phyloP scores from a whole-genome alignment of 371 early-diverging fungal genomes.

The Lichtheimia ornata region DNA sequence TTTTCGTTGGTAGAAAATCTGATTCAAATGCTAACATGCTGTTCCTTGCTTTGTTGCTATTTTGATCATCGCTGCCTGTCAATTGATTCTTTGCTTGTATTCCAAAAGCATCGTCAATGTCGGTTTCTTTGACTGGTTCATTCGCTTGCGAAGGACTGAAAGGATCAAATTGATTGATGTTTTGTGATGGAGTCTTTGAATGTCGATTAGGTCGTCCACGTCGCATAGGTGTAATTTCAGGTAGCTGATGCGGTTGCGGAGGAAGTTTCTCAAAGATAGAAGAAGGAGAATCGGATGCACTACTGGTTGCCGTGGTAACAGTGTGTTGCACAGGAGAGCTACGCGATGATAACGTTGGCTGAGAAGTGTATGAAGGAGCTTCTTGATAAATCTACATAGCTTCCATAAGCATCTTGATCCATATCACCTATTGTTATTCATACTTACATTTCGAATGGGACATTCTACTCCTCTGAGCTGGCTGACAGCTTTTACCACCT shows the following conservation, averaged over 20 bases:
- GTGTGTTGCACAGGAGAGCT: neutral
- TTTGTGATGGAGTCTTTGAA: conserved; percentile 12
- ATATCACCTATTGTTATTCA: neutral
- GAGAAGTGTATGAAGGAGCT: conserved; percentile 11
- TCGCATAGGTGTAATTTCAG: conserved; percentile 69
- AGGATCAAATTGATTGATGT: conserved; percentile 10
- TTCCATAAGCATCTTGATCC: neutral
- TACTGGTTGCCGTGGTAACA: neutral
- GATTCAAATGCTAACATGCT: conserved; percentile 24
- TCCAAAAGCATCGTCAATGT: conserved; percentile 8
- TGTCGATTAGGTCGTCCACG: conserved; percentile 67
- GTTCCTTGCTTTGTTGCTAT: neutral
- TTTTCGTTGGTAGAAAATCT: conserved; percentile 15
- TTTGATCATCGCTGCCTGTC: neutral
- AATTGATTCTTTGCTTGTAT: conserved; percentile 1
- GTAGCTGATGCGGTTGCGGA: conserved; percentile 42
- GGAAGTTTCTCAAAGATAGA: conserved; percentile 47
- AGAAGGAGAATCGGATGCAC: conserved; percentile 1
- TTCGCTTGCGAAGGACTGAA: conserved; percentile 12
- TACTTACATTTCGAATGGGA: conserved; percentile 59
- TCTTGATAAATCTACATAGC: conserved; percentile 21
- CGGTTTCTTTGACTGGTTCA: conserved; percentile 1
- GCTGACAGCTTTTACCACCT: conserved; percentile 69
- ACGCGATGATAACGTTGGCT: neutral
- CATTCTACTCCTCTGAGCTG: conserved; percentile 68